Evolutionary conservation across 495 filamentous ascomycete species (phyloP), one percentile per base, ranked within the genome.

Genomic region (Chaetomium fimeti): DNA sequence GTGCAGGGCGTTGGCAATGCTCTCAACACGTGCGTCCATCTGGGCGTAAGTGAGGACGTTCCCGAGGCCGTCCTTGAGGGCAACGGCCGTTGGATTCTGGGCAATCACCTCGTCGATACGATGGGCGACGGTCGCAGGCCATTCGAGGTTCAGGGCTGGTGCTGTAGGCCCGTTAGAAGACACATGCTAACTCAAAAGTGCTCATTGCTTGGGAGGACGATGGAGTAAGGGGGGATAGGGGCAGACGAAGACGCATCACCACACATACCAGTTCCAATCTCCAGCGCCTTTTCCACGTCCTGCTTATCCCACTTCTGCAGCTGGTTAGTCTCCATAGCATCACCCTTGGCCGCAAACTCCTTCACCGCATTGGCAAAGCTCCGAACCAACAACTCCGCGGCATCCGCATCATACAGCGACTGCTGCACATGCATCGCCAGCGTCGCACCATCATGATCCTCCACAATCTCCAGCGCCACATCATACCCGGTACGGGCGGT

Each of bases 81-180:
- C 70, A 3, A 48, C 47, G 22, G 47, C n/a, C n/a, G n/a, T 49
- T 20, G 47, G 47, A 48, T 66, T 53, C 61, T 65, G 27, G 5
- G 28, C 27, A 3, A 61, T 48, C 2, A 74, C 48, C 6, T 64
- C 27, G 28, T 74, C 73, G 27, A 77, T 66, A 27, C 72, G 67
- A 36, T 74, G 73, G 2, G 66, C 18, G 7, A 77, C 18, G 1
- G 75, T 72, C 11, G 55, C 60, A 7, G 70, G 60, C 70, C 69
- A 73, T n/a, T 56, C n/a, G 20, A 24, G 47, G 16, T 40, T 40
- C 2, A 56, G 29, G n/a, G 13, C 53, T 3, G 47, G 47, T 4
- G 20, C 47, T 49, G 20, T 2, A 22, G 18, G 16, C 11, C 0
- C 11, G 49, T 52, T 28, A 47, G 43, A 18, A 5, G 7, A 20